These are phyloP conservation scores for Cylindrotheca fusiformis DNA, from an alignment of 108 stramenopile genomes.

Conservation along the genomic window DNA sequence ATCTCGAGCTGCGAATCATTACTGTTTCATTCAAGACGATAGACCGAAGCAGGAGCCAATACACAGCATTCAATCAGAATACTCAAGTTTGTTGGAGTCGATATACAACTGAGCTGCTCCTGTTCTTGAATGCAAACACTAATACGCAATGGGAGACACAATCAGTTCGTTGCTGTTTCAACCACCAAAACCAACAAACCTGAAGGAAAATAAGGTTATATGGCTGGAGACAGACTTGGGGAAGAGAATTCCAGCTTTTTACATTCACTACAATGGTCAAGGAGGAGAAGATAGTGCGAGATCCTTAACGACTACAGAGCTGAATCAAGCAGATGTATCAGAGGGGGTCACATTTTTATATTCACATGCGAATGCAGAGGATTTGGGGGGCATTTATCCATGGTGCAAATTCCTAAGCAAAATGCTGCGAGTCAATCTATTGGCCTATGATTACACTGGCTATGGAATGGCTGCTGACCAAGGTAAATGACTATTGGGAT, in stretches of 20 bases:
- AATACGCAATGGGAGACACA: constrained; percentile 81
- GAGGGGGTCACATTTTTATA: constrained; percentile 84
- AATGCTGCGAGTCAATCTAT: constrained; percentile 91
- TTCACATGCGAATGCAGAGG: constrained; percentile 94
- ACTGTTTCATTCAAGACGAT: too few relatives aligned
- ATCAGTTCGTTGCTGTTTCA: constrained; percentile 86
- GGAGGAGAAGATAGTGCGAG: constrained; percentile 40
- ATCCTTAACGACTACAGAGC: constrained; percentile 45
- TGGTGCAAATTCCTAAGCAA: constrained; percentile 91
- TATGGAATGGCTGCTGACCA: constrained; percentile 88
- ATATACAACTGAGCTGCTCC: too few relatives aligned
- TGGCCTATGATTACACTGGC: constrained; percentile 98
- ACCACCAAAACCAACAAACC: constrained; percentile 83
- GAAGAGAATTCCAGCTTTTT: constrained; percentile 80
- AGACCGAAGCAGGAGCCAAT: too few relatives aligned
- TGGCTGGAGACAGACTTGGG: constrained; percentile 82
- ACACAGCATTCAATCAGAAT: too few relatives aligned
- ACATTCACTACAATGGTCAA: constrained; percentile 60
- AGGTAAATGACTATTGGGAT: constrained; percentile 46
- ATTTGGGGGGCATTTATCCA: constrained; percentile 89
- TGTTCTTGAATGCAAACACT: constrained; percentile 2
- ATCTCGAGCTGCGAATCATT: too few relatives aligned
- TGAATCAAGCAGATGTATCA: constrained; percentile 24
- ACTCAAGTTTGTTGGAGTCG: too few relatives aligned
- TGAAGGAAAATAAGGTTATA: constrained; percentile 89